These are phyloP conservation scores for Lactarius tabidus DNA, from an alignment of 768 basidiomycete species.

Conservation along the genomic window DNA sequence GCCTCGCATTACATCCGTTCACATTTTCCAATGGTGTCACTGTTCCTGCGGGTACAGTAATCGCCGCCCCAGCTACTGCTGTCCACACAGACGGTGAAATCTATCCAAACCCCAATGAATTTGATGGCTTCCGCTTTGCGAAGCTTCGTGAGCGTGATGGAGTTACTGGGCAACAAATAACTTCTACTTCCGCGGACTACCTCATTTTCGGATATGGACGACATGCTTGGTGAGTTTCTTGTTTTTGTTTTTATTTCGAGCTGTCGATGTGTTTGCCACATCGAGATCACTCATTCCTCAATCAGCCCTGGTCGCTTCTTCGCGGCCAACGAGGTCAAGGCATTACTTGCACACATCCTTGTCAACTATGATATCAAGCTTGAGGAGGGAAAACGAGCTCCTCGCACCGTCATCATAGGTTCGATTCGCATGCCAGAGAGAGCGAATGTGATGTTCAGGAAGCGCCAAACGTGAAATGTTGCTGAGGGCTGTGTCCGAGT, in stretches of 20 bases:
- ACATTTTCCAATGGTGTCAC: conserved; percentile 36
- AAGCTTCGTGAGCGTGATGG: conserved; percentile 29
- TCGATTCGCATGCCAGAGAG: conserved; percentile 11
- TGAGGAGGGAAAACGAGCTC: conserved; percentile 21
- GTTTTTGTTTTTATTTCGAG: too few species aligned
- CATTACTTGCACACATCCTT: conserved; percentile 28
- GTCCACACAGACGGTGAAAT: conserved; percentile 39
- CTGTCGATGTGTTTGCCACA: too few species aligned
- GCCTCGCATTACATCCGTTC: conserved; percentile 29
- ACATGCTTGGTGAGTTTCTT: conserved; percentile 30
- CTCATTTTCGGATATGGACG: conserved; percentile 33
- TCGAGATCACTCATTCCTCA: background rate
- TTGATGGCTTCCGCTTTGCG: conserved; percentile 42
- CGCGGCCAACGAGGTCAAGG: conserved; percentile 28
- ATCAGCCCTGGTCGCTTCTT: conserved; percentile 31
- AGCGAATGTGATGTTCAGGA: conserved; percentile 28
- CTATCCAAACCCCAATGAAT: conserved; percentile 41
- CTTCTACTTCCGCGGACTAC: conserved; percentile 31
- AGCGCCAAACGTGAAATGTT: conserved; percentile 12
- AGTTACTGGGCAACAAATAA: conserved; percentile 26
- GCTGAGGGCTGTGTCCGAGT: background rate
- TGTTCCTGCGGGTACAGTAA: conserved; percentile 38
- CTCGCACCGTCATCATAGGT: conserved; percentile 1
- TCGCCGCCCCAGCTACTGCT: conserved; percentile 33
- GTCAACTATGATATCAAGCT: conserved; percentile 29